These are phyloP conservation scores for Myriosclerotinia scirpicola DNA, from an alignment of 2,329 filamentous ascomycete species.

Conservation along the genomic window DNA sequence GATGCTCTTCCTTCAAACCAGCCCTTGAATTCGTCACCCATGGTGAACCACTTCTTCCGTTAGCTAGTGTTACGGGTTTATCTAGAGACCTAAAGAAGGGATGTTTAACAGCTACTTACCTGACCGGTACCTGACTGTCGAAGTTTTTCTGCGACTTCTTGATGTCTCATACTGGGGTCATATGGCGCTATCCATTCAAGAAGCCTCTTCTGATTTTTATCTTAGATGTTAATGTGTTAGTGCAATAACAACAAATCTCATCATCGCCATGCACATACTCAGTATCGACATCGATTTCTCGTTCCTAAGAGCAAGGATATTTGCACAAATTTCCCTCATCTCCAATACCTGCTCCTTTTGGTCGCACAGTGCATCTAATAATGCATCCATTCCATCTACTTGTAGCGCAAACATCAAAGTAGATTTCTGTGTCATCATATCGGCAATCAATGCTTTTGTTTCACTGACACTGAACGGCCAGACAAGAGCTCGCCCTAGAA, in stretches of 20 bases:
- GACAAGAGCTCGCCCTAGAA: slow-evolving; percentile 8
- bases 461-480: slow-evolving; percentile 16
- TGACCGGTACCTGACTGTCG: background rate
- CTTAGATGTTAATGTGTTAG: background rate
- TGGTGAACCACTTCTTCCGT: background rate
- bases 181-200: background rate
- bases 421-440: slow-evolving; percentile 11
- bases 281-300: background rate
- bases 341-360: background rate
- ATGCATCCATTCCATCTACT: slow-evolving; percentile 3
- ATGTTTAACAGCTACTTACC: background rate
- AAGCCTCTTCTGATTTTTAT: background rate
- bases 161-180: background rate
- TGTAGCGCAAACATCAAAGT: slow-evolving; percentile 13
- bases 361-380: slow-evolving; percentile 8
- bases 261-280: background rate
- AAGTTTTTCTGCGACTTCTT: background rate
- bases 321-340: background rate
- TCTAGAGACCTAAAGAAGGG: background rate
- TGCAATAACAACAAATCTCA: background rate
- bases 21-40: background rate
- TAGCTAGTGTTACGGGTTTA: background rate
- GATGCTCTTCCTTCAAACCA: background rate
- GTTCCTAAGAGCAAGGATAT: slow-evolving; percentile 1
- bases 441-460: slow-evolving; percentile 1